These are phyloP conservation scores for Xylaria sp. DNA, from an alignment of 2,329 filamentous ascomycete species.

Conservation along the genomic window DNA sequence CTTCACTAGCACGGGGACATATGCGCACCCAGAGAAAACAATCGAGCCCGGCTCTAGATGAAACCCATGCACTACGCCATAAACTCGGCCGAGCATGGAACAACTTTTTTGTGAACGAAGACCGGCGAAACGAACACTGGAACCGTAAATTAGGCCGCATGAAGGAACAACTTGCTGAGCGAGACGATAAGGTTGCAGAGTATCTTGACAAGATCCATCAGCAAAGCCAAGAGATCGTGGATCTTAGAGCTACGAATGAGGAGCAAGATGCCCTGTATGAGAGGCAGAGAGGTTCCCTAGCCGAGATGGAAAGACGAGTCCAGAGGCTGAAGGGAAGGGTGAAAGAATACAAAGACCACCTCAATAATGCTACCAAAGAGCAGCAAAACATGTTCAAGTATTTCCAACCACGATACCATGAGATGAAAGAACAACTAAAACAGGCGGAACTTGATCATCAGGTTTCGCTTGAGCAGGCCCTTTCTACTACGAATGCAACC, in stretches of 20 bases:
- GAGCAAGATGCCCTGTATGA: constrained; percentile 46
- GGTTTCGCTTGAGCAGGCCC: constrained; percentile 48
- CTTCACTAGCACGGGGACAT: background rate
- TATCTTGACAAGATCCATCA: constrained; percentile 26
- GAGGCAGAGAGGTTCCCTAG: constrained; percentile 43
- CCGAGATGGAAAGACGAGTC: constrained; percentile 39
- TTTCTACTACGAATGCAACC: constrained; percentile 30
- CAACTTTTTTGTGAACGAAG: constrained; percentile 37
- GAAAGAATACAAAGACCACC: constrained; percentile 50
- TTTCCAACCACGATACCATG: constrained; percentile 50
- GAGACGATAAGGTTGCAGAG: constrained; percentile 31
- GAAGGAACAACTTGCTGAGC: constrained; percentile 35
- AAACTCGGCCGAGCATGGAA: constrained; percentile 42
- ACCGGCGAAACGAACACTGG: constrained; percentile 38
- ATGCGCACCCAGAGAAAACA: constrained; percentile 5
- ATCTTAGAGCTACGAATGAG: constrained; percentile 46
- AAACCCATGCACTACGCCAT: constrained; percentile 31
- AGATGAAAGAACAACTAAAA: constrained; percentile 51
- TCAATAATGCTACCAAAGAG: constrained; percentile 60
- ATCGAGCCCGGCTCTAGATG: constrained; percentile 33
- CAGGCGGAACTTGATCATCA: constrained; percentile 50
- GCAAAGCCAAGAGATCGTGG: constrained; percentile 38
- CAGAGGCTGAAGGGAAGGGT: constrained; percentile 52
- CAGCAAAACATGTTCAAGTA: constrained; percentile 58
- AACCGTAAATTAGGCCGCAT: constrained; percentile 37